Base-by-base conservation (phyloP, 768 basidiomycete species). In the Lepiota subincarnata region DNA sequence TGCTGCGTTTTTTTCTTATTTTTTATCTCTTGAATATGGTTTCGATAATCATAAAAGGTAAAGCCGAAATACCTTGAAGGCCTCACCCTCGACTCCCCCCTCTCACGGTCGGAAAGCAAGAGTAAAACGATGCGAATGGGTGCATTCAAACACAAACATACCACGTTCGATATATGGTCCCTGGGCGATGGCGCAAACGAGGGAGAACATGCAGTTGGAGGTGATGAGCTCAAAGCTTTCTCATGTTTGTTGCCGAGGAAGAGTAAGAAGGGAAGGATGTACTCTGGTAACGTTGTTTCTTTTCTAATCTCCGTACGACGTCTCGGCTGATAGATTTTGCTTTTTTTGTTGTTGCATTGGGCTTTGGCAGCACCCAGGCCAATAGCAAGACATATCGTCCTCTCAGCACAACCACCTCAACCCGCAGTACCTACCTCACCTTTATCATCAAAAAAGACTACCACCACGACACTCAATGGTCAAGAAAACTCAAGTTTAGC, bases 151-250 rank as follows among this genome's bases (percentile, higher is more conserved):
- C 73, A 77, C 20, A 89, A 86, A 63, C 68, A 75, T 34, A 67
- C 73, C 2, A 68, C 74, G 0, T 87, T 81, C 56, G 86, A 88
- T 57, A 68, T 89, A 6, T 90, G 86, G 87, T 77, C 78, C 16
- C 59, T 87, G 13, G 81, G 76, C 1, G 71, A 75, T 13, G 73
- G 71, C 16, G 70, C 69, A 19, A 66, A 71, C 28, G 36, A 53
- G 46, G 64, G 45, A 58, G 57, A 50, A 6, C 36, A 31, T n/a
- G 64, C 61, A 1, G 55, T 76, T 14, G 77, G 80, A 0, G 87
- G 79, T 2, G 88, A 89, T 57, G 88, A 89, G 64, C 66, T 88
- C 37, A 78, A 75, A 38, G 66, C 68, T 0, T 62, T 90, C 6
- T 73, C 83, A 2, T 86, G 84, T 64, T 68, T 91, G 2, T 65